Base-by-base conservation (phyloP, 129 eudicot species). In the Silybum marianum region DNA sequence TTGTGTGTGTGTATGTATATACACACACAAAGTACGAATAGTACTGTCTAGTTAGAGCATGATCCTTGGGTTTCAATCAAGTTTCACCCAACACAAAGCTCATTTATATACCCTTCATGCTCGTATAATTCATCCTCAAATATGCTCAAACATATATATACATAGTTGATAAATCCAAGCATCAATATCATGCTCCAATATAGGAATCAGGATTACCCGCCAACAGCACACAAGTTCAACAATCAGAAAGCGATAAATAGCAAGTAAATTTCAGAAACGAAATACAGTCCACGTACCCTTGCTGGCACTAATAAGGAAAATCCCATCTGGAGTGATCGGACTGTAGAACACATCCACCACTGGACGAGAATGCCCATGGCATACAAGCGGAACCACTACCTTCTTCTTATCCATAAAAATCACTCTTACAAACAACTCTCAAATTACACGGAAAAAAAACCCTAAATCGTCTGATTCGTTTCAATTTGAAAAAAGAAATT, bases 341-440 rank as follows among this genome's bases (percentile, higher is more conserved):
- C 92, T 89, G 83, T 89, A 89, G 76, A 79, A 89, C 85, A 89
- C 76, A 84, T 89, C 92, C 25, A 89, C 90, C 36, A 89, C 92
- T 2, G 92, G 92, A 7, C 92, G 88, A 22, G 92, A 89, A 84
- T 89, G 92, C 72, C 92, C 92, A 60, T 89, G 92, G 81, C 92
- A 89, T 21, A 89, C 90, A 63, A 89, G 87, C 48, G 92, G 90
- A 77, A 85, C 85, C 23, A 78, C 81, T 22, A 42, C 83, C 81
- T 89, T 89, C 88, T 89, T 89, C 90, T 86, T 89, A 71, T 89
- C 92, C 92, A 89, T 89, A 54, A 58, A 38, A 58, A 16, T 54
- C 22, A 40, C 69, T 12, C 60, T 28, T 68, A 23, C 24, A 44
- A 44, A 79, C 48, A 28, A 48, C 0, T 74, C 9, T 39, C 76